phyloP scores from a whole-genome alignment of 208 protist genomes.

The Crithidia mellificae region DNA sequence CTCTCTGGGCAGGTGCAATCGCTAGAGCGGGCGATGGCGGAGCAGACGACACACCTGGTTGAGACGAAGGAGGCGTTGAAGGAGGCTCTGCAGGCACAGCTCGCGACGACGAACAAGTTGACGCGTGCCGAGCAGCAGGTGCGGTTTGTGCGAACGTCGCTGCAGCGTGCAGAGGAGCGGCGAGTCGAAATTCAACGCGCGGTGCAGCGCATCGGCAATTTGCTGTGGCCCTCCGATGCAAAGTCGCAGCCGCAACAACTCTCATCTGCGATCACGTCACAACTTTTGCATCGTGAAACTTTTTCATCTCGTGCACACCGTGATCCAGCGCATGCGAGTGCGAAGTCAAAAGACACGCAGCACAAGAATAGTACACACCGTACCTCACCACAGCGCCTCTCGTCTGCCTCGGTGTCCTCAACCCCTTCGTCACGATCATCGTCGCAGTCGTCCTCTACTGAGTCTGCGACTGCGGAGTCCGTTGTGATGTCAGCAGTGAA shows the following conservation, averaged over 20 bases:
- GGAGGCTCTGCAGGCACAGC: conserved; percentile 29
- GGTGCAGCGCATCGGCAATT: conserved; percentile 4
- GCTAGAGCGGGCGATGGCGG: not conserved
- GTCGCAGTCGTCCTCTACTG: not conserved
- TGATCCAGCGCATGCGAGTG: too few species aligned
- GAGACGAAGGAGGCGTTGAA: conserved; percentile 32
- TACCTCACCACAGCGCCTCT: too few species aligned
- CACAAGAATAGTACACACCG: too few species aligned
- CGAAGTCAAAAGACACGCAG: too few species aligned
- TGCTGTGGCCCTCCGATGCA: conserved; percentile 2
- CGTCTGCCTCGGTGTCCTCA: not conserved
- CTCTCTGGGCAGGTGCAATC: not conserved
- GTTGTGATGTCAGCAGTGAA: conserved; percentile 26
- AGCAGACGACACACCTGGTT: conserved; percentile 20
- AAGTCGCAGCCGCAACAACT: not conserved
- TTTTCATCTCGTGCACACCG: too few species aligned
- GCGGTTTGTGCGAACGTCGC: conserved; percentile 3
- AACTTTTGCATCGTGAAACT: too few species aligned
- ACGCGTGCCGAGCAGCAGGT: conserved; percentile 14
- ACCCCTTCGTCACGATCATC: not conserved
- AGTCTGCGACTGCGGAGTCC: conserved; percentile 1
- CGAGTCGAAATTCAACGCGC: conserved; percentile 6
- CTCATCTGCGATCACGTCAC: too few species aligned
- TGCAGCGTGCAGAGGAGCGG: conserved; percentile 21
- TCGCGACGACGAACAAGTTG: conserved; percentile 9